Evolutionary conservation across 176 grass and related monocot genomes (phyloP).

Genomic region (Chloris gayana): DNA sequence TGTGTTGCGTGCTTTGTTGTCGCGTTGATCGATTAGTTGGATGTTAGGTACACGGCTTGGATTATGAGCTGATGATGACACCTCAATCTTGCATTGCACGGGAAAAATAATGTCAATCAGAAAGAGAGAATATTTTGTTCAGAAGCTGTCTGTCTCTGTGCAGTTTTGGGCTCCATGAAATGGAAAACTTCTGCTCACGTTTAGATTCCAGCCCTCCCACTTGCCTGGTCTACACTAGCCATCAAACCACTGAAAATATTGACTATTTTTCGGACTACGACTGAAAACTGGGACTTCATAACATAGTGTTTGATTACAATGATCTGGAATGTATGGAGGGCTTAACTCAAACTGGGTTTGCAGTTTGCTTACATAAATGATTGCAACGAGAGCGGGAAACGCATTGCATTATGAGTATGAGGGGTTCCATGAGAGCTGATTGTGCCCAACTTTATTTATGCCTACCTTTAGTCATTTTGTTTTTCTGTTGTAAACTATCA

Average conservation of each 20-base stretch:
- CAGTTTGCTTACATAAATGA: background rate
- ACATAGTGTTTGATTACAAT: background rate
- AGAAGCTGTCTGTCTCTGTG: background rate
- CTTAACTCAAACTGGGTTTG: slow-evolving; percentile 1
- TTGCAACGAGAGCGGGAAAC: background rate
- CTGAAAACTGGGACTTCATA: background rate
- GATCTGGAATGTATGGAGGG: background rate
- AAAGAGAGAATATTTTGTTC: slow-evolving; percentile 2
- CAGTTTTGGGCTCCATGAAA: background rate
- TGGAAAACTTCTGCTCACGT: background rate
- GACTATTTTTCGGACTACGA: background rate
- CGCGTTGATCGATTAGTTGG: slow-evolving; percentile 26
- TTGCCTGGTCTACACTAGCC: background rate
- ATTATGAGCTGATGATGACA: slow-evolving; percentile 22
- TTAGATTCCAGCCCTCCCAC: background rate
- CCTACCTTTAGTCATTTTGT: too few relatives aligned
- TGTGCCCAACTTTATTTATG: too few relatives aligned
- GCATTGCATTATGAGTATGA: background rate
- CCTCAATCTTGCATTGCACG: slow-evolving; percentile 5
- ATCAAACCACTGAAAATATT: background rate
- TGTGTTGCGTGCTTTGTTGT: background rate
- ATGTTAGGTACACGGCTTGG: slow-evolving; percentile 24
- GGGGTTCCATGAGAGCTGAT: background rate
- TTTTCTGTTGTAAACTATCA: background rate
- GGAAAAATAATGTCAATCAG: background rate